These are phyloP conservation scores for Capsicum rhomboideum DNA, from an alignment of 257 asterid species.

Conservation along the genomic window DNA sequence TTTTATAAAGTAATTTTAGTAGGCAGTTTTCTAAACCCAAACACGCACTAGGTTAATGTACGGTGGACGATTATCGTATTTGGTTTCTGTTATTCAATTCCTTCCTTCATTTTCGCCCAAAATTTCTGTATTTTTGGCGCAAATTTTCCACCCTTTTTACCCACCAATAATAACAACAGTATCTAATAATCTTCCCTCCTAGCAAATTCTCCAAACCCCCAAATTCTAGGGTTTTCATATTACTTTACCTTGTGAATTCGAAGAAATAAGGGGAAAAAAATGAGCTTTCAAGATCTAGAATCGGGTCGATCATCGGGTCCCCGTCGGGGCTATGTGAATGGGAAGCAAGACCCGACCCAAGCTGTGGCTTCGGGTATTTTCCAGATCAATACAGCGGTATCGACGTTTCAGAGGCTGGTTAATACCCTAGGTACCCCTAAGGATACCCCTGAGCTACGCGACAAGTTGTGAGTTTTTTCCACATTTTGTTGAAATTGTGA, in stretches of 20 bases:
- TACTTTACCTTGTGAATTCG: neutral
- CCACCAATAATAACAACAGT: neutral
- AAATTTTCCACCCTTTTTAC: neutral
- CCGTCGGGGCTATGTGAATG: neutral
- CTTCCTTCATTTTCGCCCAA: neutral
- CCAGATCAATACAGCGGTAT: slow-evolving; percentile 40
- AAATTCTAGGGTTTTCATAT: neutral
- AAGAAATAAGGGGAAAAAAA: neutral
- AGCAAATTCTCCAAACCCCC: neutral
- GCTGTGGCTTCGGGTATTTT: slow-evolving; percentile 36
- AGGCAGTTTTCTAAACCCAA: too few species aligned
- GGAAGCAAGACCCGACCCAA: slow-evolving; percentile 25
- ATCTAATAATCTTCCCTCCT: neutral
- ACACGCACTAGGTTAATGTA: too few species aligned
- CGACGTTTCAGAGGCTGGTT: slow-evolving; percentile 36
- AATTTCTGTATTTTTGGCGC: neutral
- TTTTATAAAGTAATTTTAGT: too few species aligned
- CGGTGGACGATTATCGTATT: too few species aligned
- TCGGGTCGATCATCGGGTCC: slow-evolving; percentile 22
- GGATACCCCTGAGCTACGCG: slow-evolving; percentile 41
- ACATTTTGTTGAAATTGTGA: too few species aligned
- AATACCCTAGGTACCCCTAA: slow-evolving; percentile 34
- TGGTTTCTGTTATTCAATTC: neutral
- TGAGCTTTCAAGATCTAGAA: slow-evolving; percentile 56
- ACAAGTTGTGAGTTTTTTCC: slow-evolving; percentile 26